Percentiles rank a stretch among this genome's conserved stretches.
These are phyloP conservation scores for Prunus padus DNA, from an alignment of 306 rosid genomes.

Conservation along the genomic window DNA sequence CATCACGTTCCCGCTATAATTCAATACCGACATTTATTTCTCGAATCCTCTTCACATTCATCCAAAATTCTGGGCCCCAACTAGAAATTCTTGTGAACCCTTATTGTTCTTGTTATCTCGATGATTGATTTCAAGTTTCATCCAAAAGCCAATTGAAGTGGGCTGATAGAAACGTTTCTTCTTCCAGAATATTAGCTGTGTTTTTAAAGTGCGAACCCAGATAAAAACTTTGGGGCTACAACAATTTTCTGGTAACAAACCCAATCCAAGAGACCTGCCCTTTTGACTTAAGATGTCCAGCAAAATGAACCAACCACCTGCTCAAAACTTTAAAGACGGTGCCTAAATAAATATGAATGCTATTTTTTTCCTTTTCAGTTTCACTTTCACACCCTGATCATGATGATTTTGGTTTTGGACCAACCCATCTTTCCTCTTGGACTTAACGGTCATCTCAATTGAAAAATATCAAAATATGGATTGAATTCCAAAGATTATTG, in stretches of 20 bases:
- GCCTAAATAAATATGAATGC: conserved; percentile 15
- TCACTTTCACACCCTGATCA: not conserved
- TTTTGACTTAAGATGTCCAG: conserved; percentile 9
- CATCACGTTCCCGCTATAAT: not conserved
- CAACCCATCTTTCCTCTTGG: too few species aligned
- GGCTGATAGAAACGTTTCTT: not conserved
- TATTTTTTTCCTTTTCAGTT: not conserved
- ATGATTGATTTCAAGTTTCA: not conserved
- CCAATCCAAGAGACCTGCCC: conserved; percentile 8
- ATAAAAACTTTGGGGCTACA: not conserved
- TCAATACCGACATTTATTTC: not conserved
- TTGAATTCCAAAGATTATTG: too few species aligned
- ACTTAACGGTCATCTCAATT: too few species aligned
- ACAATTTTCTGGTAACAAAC: not conserved
- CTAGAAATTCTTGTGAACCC: not conserved
- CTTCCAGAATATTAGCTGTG: too few species aligned
- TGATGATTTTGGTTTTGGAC: too few species aligned
- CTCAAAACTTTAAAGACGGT: conserved; percentile 7
- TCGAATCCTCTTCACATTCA: not conserved
- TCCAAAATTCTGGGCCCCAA: not conserved
- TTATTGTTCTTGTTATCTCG: not conserved
- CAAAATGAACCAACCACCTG: not conserved
- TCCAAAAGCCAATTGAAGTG: not conserved
- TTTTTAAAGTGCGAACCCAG: conserved; percentile 6
- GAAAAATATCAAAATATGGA: too few species aligned